Base-by-base conservation (phyloP, 176 grass and related monocot genomes). In the Rhynchospora breviuscula region DNA sequence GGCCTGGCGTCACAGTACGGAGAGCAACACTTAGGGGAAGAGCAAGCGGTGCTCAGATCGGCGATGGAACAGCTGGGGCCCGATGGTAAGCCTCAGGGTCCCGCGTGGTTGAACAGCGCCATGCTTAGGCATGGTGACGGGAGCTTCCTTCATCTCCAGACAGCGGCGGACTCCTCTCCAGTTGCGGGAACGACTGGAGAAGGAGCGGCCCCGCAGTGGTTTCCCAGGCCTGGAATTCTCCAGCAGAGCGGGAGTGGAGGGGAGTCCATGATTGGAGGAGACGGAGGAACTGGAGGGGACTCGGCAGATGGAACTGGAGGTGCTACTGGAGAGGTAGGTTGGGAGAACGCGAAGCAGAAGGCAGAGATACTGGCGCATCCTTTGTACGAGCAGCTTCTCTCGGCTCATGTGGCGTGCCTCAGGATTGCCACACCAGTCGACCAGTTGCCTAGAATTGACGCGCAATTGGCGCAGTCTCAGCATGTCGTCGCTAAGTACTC, bases 141-240 rank as follows among this genome's bases (percentile, higher is more conserved):
- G 82, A 91, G 85, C 87, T 91, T 94, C 85, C 89, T 94, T 63
- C 92, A 94, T 80, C 87, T 94, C 57, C 92, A 94, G 85, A 91
- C 87, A 0, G 85, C 89, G 59, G 88, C 89, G 62, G 92, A 89
- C 14, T 91, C 92, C 35, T 90, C 91, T 49, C 69, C 60, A 31
- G 78, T 22, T 11, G 83, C 68, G 0, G 81, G 53, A 0, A 65
- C 64, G 8, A 81, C 67, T 4, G 82, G 83, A 3, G 85, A 19
- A 7, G 88, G 79, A 6, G 79, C 47, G 11, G 59, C 22, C 31
- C 85, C 70, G 67, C 85, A 84, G 73, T 87, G 85, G 87, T 59
- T 88, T 52, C 74, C 74, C 18, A 29, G 79, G 19, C 13, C 65
- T 49, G 73, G 71, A 79, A 79, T 67, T 63, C 84, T 76, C 3